Conservation (phyloP, 2,329 filamentous ascomycete genomes). For the Corynespora cassiicola region DNA sequence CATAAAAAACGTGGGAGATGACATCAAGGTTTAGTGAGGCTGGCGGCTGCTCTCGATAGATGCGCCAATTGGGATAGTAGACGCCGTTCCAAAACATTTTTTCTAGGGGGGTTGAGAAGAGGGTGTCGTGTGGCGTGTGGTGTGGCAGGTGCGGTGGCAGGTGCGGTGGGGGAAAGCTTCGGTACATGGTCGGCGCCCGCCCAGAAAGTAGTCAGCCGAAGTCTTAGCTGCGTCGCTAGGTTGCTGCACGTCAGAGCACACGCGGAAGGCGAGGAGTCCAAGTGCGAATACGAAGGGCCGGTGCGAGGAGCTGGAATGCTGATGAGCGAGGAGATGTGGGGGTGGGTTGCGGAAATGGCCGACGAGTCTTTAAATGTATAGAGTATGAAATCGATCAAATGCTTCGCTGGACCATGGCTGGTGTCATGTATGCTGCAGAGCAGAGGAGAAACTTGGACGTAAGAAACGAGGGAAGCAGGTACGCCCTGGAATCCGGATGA, state of each 20-base stretch:
- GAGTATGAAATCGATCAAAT: no score
- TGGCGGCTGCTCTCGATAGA: conserved; percentile 76
- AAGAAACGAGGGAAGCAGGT: conserved; percentile 1
- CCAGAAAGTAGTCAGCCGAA: conserved; percentile 24
- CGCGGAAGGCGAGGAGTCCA: conserved; percentile 18
- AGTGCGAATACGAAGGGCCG: conserved; percentile 10
- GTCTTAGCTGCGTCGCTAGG: conserved; percentile 34
- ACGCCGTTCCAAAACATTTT: conserved; percentile 70
- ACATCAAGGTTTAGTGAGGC: conserved; percentile 76
- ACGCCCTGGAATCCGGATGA: not conserved
- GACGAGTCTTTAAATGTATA: no score
- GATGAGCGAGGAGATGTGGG: conserved; percentile 8
- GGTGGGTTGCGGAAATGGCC: no score
- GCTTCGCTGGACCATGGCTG: no score
- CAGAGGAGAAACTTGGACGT: not conserved
- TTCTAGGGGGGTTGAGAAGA: conserved; percentile 36
- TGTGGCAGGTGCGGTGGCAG: conserved; percentile 17
- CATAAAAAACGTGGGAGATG: conserved; percentile 83
- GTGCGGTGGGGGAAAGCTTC: conserved; percentile 25
- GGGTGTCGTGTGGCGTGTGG: conserved; percentile 35
- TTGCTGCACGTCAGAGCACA: conserved; percentile 32
- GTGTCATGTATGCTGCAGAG: no score
- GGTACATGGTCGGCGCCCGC: conserved; percentile 36
- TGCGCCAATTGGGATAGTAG: conserved; percentile 82
- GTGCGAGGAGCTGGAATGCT: conserved; percentile 6